Evolutionary conservation across 1,284 basidiomycete genomes (phyloP), one percentile per base, ranked within the genome.

Genomic region (Ceratobasidium papillatum): DNA sequence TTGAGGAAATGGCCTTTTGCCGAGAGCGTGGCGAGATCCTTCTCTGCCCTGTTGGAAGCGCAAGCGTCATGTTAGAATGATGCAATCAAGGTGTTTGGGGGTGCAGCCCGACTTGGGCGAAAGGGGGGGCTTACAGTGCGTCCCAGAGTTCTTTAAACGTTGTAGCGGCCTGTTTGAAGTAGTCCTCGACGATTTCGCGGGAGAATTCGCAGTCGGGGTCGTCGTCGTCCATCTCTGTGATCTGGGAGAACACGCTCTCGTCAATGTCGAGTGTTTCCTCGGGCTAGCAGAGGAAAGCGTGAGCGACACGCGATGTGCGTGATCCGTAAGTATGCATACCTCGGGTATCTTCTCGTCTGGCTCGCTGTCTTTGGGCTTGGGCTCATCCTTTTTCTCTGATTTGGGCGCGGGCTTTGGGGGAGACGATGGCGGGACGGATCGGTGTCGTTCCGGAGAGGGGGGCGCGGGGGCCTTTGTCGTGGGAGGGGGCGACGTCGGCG

Each of bases 1-100:
- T 88, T 88, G 78, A 88, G 83, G 78, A 88, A 88, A 77, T 88
- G 87, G 22, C 86, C 87, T n/a, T 86, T 82, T 32, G 83, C 83
- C 4, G 85, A 86, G n/a, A 87, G 81, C 76, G 84, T 80, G 41
- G 79, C 76, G 12, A 86, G 80, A 76, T 85, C 81, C 54, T 81
- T 76, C 22, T 74, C 76, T 25, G 77, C 78, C 34, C 82, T 83
- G 78, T 49, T 27, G 54, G 38, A 22, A n/a, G 12, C 51, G 9
- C 27, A 61, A 19, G 61, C 45, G 25, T 54, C 36, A 61, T 45
- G 62, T 36, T 58, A 27, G 62, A 63, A 51, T 47, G 56, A 69
- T 32, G 9, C 34, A 9, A 41, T 51, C 54, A 52, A 25, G 52
- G 19, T 47, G 38, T 41, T 22, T 11, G 32, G 51, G 51, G 38